These are phyloP conservation scores for Trametes coccinea DNA, from an alignment of 768 basidiomycete species.

Conservation along the genomic window DNA sequence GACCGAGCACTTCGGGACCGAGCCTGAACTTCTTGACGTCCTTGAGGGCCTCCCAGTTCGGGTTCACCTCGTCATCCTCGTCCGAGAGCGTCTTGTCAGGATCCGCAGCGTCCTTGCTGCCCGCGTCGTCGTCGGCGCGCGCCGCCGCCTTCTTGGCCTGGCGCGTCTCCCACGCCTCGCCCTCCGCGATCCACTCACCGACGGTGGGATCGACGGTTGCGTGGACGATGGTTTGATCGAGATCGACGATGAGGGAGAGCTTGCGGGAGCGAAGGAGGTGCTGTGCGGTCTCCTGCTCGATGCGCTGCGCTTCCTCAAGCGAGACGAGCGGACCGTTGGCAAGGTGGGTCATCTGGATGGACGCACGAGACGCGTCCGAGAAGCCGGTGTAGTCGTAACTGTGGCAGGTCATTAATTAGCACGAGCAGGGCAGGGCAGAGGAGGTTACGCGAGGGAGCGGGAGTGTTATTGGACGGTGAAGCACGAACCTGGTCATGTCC, in stretches of 20 bases:
- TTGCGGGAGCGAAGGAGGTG: slow-evolving; percentile 74
- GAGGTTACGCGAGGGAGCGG: slow-evolving; percentile 19
- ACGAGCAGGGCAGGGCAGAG: background rate
- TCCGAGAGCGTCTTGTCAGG: slow-evolving; percentile 39
- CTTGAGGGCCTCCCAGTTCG: slow-evolving; percentile 89
- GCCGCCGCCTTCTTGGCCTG: slow-evolving; percentile 43
- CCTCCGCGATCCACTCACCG: slow-evolving; percentile 93
- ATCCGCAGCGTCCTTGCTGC: slow-evolving; percentile 28
- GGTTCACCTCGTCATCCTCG: slow-evolving; percentile 62
- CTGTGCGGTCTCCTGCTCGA: slow-evolving; percentile 80
- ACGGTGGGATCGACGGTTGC: slow-evolving; percentile 98
- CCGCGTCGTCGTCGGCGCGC: slow-evolving; percentile 25
- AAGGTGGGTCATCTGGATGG: slow-evolving; percentile 93
- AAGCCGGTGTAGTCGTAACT: slow-evolving; percentile 87
- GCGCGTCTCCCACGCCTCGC: slow-evolving; percentile 74
- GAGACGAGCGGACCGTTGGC: slow-evolving; percentile 91
- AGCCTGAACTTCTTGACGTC: slow-evolving; percentile 91
- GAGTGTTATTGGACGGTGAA: slow-evolving; percentile 8
- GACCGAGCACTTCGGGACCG: slow-evolving; percentile 69
- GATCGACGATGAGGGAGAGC: slow-evolving; percentile 94
- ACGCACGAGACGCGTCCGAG: slow-evolving; percentile 82
- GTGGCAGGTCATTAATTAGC: slow-evolving; percentile 19
- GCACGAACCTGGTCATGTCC: slow-evolving; percentile 84
- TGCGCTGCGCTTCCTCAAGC: slow-evolving; percentile 85
- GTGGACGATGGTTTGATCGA: slow-evolving; percentile 98